Evolutionary conservation across 805 yeast species (phyloP).

Genomic region (Saturnispora mendoncae): DNA sequence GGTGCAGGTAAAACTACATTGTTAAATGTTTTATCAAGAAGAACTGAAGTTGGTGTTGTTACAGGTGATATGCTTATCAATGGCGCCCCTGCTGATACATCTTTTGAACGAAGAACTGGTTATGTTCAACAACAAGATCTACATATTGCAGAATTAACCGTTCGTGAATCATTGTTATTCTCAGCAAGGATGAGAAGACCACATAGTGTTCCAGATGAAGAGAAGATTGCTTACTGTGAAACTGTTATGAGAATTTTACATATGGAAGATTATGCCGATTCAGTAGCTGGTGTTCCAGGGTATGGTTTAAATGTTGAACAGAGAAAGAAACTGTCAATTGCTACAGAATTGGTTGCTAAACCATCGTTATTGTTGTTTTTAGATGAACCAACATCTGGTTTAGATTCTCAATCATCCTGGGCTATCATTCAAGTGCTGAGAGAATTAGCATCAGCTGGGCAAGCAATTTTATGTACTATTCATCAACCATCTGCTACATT

Average conservation of each 20-base stretch:
- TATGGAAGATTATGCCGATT: conserved; percentile 43
- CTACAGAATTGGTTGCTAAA: conserved; percentile 45
- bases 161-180: conserved; percentile 40
- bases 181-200: conserved; percentile 42
- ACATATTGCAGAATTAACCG: conserved; percentile 41
- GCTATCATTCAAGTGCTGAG: conserved; percentile 44
- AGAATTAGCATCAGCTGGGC: conserved; percentile 43
- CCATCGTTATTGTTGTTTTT: conserved; percentile 44
- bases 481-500: conserved; percentile 44
- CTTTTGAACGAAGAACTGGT: conserved; percentile 47
- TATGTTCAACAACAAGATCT: conserved; percentile 51
- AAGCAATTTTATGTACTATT: conserved; percentile 49
- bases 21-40: conserved; percentile 43
- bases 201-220: conserved; percentile 34
- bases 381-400: conserved; percentile 52
- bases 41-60: conserved; percentile 43
- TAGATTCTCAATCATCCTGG: conserved; percentile 54
- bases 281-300: conserved; percentile 40
- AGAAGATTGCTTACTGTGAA: conserved; percentile 38
- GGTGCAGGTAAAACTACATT: conserved; percentile 61
- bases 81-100: conserved; percentile 39
- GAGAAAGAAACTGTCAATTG: conserved; percentile 44
- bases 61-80: conserved; percentile 54
- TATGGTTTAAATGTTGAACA: conserved; percentile 48
- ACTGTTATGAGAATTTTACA: conserved; percentile 32